Percentiles rank a stretch among this genome's conserved stretches.
phyloP scores from a whole-genome alignment of 805 yeast species.

The Candida cerambycidarum region DNA sequence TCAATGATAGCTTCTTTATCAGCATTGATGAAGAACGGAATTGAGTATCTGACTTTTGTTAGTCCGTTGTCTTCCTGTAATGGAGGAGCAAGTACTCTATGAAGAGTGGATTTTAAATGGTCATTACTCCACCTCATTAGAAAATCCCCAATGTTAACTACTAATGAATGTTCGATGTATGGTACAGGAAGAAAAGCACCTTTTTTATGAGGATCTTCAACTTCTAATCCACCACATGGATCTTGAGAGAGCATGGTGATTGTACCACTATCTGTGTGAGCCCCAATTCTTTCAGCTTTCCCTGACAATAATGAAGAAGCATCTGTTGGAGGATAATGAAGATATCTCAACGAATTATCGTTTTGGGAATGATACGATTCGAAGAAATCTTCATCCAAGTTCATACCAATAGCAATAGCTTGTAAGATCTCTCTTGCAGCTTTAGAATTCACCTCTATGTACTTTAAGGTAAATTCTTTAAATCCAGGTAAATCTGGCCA shows the following conservation, averaged over 20 bases:
- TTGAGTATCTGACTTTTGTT: conserved; percentile 22
- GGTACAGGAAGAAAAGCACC: conserved; percentile 34
- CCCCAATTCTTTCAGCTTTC: conserved; percentile 24
- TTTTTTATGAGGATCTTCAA: conserved; percentile 23
- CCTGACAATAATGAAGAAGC: conserved; percentile 15
- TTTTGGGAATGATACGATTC: conserved; percentile 19
- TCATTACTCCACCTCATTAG: conserved; percentile 40
- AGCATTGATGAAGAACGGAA: conserved; percentile 27
- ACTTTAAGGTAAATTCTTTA: conserved; percentile 18
- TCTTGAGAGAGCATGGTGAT: conserved; percentile 29
- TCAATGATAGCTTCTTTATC: conserved; percentile 20
- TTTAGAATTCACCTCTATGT: conserved; percentile 19
- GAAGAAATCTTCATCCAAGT: conserved; percentile 11
- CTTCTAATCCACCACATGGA: conserved; percentile 38
- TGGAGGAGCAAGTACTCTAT: conserved; percentile 34
- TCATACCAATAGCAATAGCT: conserved; percentile 23
- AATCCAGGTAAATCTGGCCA: conserved; percentile 27
- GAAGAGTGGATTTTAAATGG: conserved; percentile 36
- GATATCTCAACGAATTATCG: conserved; percentile 20
- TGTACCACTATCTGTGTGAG: conserved; percentile 26
- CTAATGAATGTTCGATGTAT: conserved; percentile 30
- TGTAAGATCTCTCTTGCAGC: conserved; percentile 16
- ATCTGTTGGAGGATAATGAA: conserved; percentile 20
- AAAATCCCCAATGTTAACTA: conserved; percentile 41
- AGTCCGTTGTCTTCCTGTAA: conserved; percentile 17